Evolutionary conservation across 2,329 filamentous ascomycete species (phyloP).

Genomic region (Colletotrichum liaoningense): DNA sequence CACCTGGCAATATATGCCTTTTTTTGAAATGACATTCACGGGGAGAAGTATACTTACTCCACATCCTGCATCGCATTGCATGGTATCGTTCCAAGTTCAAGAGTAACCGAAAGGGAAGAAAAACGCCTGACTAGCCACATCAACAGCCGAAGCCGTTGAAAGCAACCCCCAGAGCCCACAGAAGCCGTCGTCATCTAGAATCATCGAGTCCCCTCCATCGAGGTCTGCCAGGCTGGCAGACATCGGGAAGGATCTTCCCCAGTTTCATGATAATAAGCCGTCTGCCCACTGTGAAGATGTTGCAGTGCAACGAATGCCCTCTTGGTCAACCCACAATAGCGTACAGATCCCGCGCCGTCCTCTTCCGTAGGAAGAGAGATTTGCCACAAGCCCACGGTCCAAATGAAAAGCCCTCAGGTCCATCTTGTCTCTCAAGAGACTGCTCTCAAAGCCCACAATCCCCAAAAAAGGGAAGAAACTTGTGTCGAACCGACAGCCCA

Average conservation of each 20-base stretch:
- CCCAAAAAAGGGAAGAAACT: conserved; percentile 45
- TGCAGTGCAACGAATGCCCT: conserved; percentile 43
- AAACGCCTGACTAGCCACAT: conserved; percentile 34
- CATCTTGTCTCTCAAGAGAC: conserved; percentile 59
- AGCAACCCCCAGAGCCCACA: conserved; percentile 42
- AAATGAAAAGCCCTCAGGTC: conserved; percentile 64
- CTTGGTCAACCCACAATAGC: conserved; percentile 41
- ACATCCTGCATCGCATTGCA: conserved; percentile 25
- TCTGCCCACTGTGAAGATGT: conserved; percentile 39
- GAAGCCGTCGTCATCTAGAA: conserved; percentile 45
- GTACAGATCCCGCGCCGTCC: conserved; percentile 31
- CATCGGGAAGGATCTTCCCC: conserved; percentile 47
- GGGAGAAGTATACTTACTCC: conserved; percentile 38
- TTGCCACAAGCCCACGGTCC: conserved; percentile 47
- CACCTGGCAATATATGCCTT: conserved; percentile 17
- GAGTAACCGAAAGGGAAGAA: conserved; percentile 31
- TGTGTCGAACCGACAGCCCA: conserved; percentile 68
- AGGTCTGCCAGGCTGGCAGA: conserved; percentile 31
- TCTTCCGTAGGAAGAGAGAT: conserved; percentile 11
- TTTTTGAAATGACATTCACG: conserved; percentile 30
- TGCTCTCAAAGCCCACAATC: conserved; percentile 66
- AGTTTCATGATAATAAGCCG: conserved; percentile 39
- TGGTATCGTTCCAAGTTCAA: conserved; percentile 33
- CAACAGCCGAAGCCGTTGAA: conserved; percentile 20
- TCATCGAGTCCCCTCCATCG: conserved; percentile 45